Conservation (phyloP, 1,284 basidiomycete species). For the Moesziomyces antarcticus region DNA sequence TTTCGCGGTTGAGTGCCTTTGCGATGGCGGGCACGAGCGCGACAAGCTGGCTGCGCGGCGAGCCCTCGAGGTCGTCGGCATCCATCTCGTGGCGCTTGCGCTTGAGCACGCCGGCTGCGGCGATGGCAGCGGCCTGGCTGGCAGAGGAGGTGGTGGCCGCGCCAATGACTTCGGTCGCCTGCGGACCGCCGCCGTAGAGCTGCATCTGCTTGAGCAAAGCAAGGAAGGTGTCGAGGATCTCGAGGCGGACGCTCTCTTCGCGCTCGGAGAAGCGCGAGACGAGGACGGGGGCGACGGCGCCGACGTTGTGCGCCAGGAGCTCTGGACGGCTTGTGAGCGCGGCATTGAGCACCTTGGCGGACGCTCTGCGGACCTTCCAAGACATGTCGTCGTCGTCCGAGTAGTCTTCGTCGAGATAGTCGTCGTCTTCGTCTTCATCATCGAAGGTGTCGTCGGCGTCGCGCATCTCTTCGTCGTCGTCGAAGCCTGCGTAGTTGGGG, state of each 20-base stretch:
- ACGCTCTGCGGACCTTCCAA: constrained; percentile 93
- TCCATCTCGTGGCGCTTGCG: constrained; percentile 64
- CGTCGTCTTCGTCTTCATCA: constrained; percentile 71
- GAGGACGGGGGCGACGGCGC: constrained; percentile 84
- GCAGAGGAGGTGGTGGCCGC: constrained; percentile 30
- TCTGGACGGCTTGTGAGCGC: constrained; percentile 89
- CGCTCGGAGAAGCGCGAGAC: constrained; percentile 92
- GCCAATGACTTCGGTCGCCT: constrained; percentile 76
- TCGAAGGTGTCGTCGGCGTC: constrained; percentile 45
- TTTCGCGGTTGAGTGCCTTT: constrained; percentile 84
- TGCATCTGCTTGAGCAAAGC: constrained; percentile 81
- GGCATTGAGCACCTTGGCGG: constrained; percentile 87
- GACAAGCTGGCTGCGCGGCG: constrained; percentile 66
- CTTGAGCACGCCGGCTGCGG: constrained; percentile 64
- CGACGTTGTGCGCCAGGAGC: constrained; percentile 81
- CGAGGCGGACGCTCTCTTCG: constrained; percentile 93
- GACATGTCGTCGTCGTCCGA: constrained; percentile 99
- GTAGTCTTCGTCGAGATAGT: constrained; percentile 74
- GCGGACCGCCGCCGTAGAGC: constrained; percentile 66
- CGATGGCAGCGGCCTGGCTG: constrained; percentile 33
- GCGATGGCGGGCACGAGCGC: constrained; percentile 80
- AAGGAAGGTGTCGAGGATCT: constrained; percentile 88
- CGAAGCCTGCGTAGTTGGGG: constrained; percentile 90
- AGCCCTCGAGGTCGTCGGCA: constrained; percentile 35
- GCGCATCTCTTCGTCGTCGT: constrained; percentile 77